Percentiles rank a stretch among this genome's conserved stretches.
These are phyloP conservation scores for Amanita rubescens DNA, from an alignment of 768 basidiomycete species.

Conservation along the genomic window DNA sequence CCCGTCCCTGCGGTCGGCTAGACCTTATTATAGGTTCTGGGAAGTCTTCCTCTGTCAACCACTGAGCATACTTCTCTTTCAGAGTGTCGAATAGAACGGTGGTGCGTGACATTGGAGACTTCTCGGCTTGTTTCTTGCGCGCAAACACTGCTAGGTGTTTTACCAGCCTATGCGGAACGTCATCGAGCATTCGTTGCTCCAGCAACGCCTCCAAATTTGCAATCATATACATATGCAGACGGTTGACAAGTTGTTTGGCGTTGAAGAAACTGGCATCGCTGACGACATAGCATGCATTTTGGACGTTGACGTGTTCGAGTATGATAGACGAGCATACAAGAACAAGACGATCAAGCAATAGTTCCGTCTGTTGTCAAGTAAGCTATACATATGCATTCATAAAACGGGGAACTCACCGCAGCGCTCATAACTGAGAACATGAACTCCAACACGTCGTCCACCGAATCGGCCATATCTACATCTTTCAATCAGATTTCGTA, in stretches of 20 bases:
- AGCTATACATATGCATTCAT: not conserved
- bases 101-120: slow-evolving; percentile 60
- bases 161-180: slow-evolving; percentile 57
- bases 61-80: slow-evolving; percentile 56
- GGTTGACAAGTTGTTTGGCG: slow-evolving; percentile 56
- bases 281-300: slow-evolving; percentile 77
- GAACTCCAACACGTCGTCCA: slow-evolving; percentile 78
- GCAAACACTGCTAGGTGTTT: slow-evolving; percentile 58
- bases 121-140: slow-evolving; percentile 49
- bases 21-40: slow-evolving; percentile 44
- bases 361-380: slow-evolving; percentile 55
- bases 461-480: slow-evolving; percentile 51
- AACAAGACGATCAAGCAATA: slow-evolving; percentile 80
- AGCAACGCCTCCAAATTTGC: slow-evolving; percentile 84
- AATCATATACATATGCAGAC: slow-evolving; percentile 72
- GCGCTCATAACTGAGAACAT: slow-evolving; percentile 82
- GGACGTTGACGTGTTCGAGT: slow-evolving; percentile 54
- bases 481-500: slow-evolving; percentile 1
- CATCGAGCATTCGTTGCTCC: slow-evolving; percentile 74
- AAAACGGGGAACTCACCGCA: slow-evolving; percentile 46
- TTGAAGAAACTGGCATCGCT: slow-evolving; percentile 77
- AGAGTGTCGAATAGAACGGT: slow-evolving; percentile 43
- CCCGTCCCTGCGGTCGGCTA: slow-evolving; percentile 5
- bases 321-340: slow-evolving; percentile 77
- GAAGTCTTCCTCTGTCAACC: slow-evolving; percentile 65